Base-by-base conservation (phyloP, 108 stramenopile genomes). In the Aurantiochytrium sp. region DNA sequence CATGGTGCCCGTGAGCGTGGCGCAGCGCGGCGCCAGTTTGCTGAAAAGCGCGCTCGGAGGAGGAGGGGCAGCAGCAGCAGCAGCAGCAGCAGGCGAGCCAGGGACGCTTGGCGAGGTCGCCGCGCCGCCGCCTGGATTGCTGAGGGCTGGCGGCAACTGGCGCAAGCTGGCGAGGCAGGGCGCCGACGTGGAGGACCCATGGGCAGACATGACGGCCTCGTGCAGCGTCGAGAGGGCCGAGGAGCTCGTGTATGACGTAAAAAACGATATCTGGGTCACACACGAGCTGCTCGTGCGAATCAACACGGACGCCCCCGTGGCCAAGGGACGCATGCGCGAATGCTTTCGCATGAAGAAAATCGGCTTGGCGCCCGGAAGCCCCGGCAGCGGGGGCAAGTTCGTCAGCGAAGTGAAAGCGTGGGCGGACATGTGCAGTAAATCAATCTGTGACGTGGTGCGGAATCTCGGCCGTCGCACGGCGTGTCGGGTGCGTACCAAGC, bases 301-400 rank as follows among this genome's bases (percentile, higher is more conserved):
- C 76, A 23, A 83, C 51, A 55, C 23, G 43, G 76, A 83, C n/a
- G 10, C 10, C n/a, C 76, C 76, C 51, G 76, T 83, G 16, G 76
- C 76, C 45, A 83, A 83, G 51, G 76, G 76, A 43, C 76, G 76
- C 49, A 83, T 83, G 76, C 76, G 76, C 49, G 76, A 83, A 45
- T 83, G 76, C 51, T 83, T 53, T 45, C 76, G 76, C 45, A 12
- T 83, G 51, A 83, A 83, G 23, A 83, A 53, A 4, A 55, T 83
- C 10, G 25, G 16, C 45, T 16, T 83, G 25, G 43, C 76, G 64
- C 64, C 42, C 25, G 25, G 42, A 18, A 69, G 14, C 64, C 64
- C 12, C 25, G 49, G 76, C 76, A 53, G 14, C 28, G 76, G 44
- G 4, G 43, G 76, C 76, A 43, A 53, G 4, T 45, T 83, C 28